phyloP scores from a whole-genome alignment of 2,329 filamentous ascomycete genomes.

The Paradendryphiella salina region DNA sequence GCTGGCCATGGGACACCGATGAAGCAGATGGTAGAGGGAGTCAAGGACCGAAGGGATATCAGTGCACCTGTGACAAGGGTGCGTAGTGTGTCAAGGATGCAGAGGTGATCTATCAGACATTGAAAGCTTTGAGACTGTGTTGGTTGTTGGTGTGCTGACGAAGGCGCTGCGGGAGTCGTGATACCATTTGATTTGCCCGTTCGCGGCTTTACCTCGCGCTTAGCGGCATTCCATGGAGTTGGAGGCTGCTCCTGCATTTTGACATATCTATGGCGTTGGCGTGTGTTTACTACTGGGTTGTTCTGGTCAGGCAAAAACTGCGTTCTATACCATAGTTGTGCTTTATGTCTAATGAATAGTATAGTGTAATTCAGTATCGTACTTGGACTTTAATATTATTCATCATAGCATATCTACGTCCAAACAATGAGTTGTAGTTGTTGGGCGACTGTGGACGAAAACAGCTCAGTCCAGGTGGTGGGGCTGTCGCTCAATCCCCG shows the following conservation, averaged over 20 bases:
- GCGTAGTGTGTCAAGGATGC: constrained; percentile 33
- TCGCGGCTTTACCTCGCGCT: constrained; percentile 22
- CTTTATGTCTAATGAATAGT: constrained; percentile 9
- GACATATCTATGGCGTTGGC: constrained; percentile 14
- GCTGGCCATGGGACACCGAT: constrained; percentile 64
- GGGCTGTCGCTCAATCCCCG: constrained; percentile 1
- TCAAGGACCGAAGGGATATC: constrained; percentile 51
- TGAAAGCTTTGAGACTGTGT: neutral
- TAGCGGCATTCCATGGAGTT: constrained; percentile 45
- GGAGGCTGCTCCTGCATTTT: constrained; percentile 10
- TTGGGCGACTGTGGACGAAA: too few relatives aligned
- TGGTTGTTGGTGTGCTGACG: constrained; percentile 8
- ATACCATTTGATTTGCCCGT: constrained; percentile 11
- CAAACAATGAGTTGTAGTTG: too few relatives aligned
- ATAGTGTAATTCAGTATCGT: constrained; percentile 4
- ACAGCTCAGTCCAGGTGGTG: too few relatives aligned
- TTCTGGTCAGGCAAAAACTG: constrained; percentile 16
- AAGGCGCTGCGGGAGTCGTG: constrained; percentile 13
- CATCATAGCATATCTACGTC: neutral
- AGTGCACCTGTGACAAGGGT: constrained; percentile 49
- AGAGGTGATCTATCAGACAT: constrained; percentile 11
- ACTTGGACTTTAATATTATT: neutral
- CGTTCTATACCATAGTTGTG: constrained; percentile 33
- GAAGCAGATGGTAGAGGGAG: constrained; percentile 61
- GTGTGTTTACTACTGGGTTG: constrained; percentile 4